Conservation (phyloP, 345 rosid species). For the Gossypium thurberi region DNA sequence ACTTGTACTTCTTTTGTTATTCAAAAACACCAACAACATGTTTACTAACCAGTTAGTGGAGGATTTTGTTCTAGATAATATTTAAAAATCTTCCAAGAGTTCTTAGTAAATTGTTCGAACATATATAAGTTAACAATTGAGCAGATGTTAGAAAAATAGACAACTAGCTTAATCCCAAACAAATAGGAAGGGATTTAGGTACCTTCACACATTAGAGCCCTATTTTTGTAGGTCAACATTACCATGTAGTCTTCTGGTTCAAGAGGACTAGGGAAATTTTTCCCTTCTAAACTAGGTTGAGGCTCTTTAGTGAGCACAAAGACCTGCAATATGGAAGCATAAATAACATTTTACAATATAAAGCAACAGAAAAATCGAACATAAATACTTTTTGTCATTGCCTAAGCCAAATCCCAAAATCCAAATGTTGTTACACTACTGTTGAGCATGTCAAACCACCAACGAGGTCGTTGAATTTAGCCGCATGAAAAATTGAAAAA, state of each 20-base stretch:
- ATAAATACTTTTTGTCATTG: no score
- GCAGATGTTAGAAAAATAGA: background rate
- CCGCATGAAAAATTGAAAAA: no score
- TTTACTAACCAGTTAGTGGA: constrained; percentile 57
- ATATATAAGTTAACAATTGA: constrained; percentile 32
- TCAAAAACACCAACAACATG: background rate
- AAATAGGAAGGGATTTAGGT: background rate
- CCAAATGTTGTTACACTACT: no score
- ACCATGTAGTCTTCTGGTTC: constrained; percentile 81
- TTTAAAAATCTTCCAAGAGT: constrained; percentile 75
- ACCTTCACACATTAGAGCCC: constrained; percentile 78
- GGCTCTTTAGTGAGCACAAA: constrained; percentile 71
- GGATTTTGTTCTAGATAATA: constrained; percentile 58
- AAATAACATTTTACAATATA: background rate
- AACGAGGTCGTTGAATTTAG: no score
- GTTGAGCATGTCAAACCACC: no score
- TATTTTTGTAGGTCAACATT: constrained; percentile 65
- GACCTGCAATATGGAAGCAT: constrained; percentile 43
- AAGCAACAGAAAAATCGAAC: no score
- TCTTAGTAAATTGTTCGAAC: constrained; percentile 51
- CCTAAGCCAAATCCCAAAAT: no score
- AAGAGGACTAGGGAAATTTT: constrained; percentile 76
- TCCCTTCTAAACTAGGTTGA: constrained; percentile 73
- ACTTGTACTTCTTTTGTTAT: no score
- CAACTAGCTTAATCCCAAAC: constrained; percentile 1